Conservation (phyloP, 106 monocot species). For the Acorus gramineus region DNA sequence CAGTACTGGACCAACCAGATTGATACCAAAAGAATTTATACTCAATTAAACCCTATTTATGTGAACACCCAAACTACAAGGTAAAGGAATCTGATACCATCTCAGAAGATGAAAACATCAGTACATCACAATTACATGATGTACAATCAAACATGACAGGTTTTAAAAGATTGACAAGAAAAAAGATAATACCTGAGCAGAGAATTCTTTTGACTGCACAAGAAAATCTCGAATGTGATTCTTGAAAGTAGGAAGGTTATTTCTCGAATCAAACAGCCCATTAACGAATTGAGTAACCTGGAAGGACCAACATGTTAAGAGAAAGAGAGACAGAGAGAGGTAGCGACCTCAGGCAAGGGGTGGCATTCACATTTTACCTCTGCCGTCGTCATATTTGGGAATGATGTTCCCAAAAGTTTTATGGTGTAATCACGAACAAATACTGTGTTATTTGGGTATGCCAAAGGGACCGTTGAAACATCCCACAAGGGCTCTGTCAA, state of each 20-base stretch:
- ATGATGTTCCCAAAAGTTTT: constrained; percentile 79
- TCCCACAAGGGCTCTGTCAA: constrained; percentile 97
- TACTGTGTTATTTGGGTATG: constrained; percentile 66
- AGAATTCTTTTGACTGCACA: constrained; percentile 97
- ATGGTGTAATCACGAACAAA: constrained; percentile 95
- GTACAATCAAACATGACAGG: no score
- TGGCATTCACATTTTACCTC: constrained; percentile 35
- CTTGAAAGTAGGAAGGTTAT: constrained; percentile 70
- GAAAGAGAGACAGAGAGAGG: neutral
- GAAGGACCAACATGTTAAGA: neutral
- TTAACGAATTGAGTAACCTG: constrained; percentile 91
- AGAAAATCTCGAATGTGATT: constrained; percentile 93
- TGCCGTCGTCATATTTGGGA: constrained; percentile 82
- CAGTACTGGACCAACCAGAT: no score
- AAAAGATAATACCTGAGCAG: constrained; percentile 64
- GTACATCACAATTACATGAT: no score
- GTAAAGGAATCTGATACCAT: no score
- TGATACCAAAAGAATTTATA: no score
- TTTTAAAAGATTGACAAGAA: no score
- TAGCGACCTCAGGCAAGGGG: neutral
- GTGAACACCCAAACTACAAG: no score
- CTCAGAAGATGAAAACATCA: no score
- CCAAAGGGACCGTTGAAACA: constrained; percentile 51
- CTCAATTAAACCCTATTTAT: no score
- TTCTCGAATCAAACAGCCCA: constrained; percentile 75